These are phyloP conservation scores for Fonsecaea multimorphosa DNA, from an alignment of 2,329 filamentous ascomycete species.

Conservation along the genomic window DNA sequence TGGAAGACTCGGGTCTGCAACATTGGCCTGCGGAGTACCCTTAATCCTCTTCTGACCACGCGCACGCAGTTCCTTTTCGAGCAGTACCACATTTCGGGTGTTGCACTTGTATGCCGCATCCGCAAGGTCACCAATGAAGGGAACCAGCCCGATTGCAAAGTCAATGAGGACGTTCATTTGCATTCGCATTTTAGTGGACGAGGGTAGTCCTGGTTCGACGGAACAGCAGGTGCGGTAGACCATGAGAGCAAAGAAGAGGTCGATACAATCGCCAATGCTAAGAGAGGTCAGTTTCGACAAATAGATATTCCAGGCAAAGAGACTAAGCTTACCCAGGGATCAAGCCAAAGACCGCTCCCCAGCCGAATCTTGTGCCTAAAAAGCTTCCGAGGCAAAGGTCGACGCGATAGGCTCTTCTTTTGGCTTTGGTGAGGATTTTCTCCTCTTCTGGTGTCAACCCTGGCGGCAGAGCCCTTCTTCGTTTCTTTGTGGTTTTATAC, in stretches of 20 bases:
- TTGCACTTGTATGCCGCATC: slow-evolving; percentile 58
- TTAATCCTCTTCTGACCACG: slow-evolving; percentile 47
- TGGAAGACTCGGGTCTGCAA: slow-evolving; percentile 46
- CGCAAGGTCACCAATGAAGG: slow-evolving; percentile 57
- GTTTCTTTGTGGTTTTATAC: slow-evolving; percentile 76
- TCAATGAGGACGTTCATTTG: slow-evolving; percentile 71
- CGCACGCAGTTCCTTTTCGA: slow-evolving; percentile 53
- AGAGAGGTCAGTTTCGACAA: slow-evolving; percentile 23
- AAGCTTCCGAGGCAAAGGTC: slow-evolving; percentile 85
- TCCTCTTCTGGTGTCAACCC: slow-evolving; percentile 84
- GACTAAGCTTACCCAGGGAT: slow-evolving; percentile 71
- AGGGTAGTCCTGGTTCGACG: slow-evolving; percentile 73
- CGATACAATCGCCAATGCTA: slow-evolving; percentile 76
- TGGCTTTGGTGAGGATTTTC: slow-evolving; percentile 82
- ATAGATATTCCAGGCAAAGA: background rate
- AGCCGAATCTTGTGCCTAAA: slow-evolving; percentile 83
- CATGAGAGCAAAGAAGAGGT: slow-evolving; percentile 74
- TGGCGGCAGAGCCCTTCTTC: slow-evolving; percentile 80
- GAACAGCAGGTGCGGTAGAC: slow-evolving; percentile 74
- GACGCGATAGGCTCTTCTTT: slow-evolving; percentile 81
- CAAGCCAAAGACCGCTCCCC: slow-evolving; percentile 83
- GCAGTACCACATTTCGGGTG: slow-evolving; percentile 53
- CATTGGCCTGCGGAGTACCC: slow-evolving; percentile 40
- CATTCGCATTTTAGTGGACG: slow-evolving; percentile 71
- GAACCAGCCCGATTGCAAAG: slow-evolving; percentile 57